Evolutionary conservation across 1,284 basidiomycete genomes (phyloP).

Genomic region (Austroboletus niveus): DNA sequence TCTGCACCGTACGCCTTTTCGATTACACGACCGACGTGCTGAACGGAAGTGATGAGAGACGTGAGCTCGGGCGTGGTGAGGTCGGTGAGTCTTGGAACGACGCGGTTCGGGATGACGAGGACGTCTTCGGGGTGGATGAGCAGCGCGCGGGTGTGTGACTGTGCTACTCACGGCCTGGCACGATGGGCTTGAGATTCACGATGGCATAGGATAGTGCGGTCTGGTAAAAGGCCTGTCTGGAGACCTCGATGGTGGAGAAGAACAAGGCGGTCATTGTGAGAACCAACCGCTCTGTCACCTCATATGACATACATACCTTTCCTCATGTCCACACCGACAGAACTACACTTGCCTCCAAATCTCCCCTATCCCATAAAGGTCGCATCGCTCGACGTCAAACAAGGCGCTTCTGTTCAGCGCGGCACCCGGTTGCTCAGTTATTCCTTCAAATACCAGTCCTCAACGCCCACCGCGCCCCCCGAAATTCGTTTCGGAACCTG

Average conservation of each 20-base stretch:
- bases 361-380: conserved; percentile 82
- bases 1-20: conserved; percentile 73
- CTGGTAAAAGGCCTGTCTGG: conserved; percentile 78
- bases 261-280: conserved; percentile 41
- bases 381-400: conserved; percentile 56
- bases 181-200: conserved; percentile 90
- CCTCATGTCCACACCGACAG: conserved; percentile 50
- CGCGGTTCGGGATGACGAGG: conserved; percentile 77
- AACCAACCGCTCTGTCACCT: background rate
- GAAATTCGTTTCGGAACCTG: conserved; percentile 83
- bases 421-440: conserved; percentile 79
- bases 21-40: conserved; percentile 65
- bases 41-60: conserved; percentile 77
- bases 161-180: conserved; percentile 79
- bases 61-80: conserved; percentile 68
- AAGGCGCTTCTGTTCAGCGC: conserved; percentile 50
- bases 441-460: conserved; percentile 59
- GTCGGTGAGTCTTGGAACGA: conserved; percentile 75
- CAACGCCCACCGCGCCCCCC: conserved; percentile 42
- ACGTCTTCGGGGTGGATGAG: conserved; percentile 62
- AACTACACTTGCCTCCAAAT: conserved; percentile 64
- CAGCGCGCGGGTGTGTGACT: background rate
- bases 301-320: background rate
- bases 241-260: conserved; percentile 85
- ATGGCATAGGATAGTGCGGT: conserved; percentile 74